Evolutionary conservation across 1,139 yeast species (phyloP).

Genomic region (Diutina ranongensis): DNA sequence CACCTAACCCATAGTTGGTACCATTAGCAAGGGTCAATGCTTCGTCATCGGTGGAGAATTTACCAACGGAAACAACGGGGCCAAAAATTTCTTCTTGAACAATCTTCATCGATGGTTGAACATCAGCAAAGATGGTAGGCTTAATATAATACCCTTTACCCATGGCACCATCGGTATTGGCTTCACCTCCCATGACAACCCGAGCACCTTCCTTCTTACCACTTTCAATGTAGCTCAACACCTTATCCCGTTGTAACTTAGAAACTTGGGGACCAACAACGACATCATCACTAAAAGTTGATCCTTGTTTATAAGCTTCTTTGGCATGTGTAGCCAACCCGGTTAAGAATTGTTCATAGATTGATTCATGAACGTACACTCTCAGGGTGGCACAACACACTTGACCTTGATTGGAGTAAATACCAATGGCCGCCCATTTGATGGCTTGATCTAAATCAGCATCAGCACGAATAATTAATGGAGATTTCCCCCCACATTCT

Average conservation of each 20-base stretch:
- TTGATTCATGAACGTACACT: slow-evolving; percentile 56
- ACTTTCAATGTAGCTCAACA: slow-evolving; percentile 36
- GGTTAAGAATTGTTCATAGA: slow-evolving; percentile 57
- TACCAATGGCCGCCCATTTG: slow-evolving; percentile 77
- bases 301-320: slow-evolving; percentile 34
- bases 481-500: slow-evolving; percentile 91
- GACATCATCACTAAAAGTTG: slow-evolving; percentile 43
- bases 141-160: slow-evolving; percentile 44
- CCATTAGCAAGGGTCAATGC: slow-evolving; percentile 38
- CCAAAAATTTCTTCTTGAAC: slow-evolving; percentile 52
- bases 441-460: slow-evolving; percentile 74
- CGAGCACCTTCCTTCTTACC: slow-evolving; percentile 50
- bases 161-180: slow-evolving; percentile 25
- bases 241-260: slow-evolving; percentile 51
- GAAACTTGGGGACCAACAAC: slow-evolving; percentile 77
- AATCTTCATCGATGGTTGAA: slow-evolving; percentile 39
- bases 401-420: slow-evolving; percentile 80
- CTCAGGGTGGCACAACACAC: slow-evolving; percentile 87
- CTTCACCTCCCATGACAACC: slow-evolving; percentile 31
- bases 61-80: slow-evolving; percentile 45
- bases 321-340: slow-evolving; percentile 23
- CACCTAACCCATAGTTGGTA: slow-evolving; percentile 42
- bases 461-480: slow-evolving; percentile 58
- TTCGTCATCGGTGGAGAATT: slow-evolving; percentile 42
- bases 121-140: slow-evolving; percentile 47